These are phyloP conservation scores for Leonotis leonurus DNA, from an alignment of 257 asterid genomes.

Conservation along the genomic window DNA sequence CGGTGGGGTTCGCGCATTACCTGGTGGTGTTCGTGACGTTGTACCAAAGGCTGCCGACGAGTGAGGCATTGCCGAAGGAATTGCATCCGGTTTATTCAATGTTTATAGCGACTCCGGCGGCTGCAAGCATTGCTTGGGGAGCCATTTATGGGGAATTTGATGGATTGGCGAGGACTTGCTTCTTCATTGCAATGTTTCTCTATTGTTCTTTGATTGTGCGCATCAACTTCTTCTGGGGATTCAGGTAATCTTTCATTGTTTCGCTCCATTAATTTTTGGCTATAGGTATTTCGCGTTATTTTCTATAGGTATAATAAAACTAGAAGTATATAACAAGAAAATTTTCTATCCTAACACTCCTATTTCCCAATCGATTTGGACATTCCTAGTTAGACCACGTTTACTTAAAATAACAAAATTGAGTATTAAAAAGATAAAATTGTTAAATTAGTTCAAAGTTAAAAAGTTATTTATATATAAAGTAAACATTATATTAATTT, in stretches of 20 bases:
- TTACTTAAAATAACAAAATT: too few relatives aligned
- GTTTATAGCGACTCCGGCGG: slow-evolving; percentile 94
- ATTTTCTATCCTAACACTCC: too few relatives aligned
- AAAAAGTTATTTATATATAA: too few relatives aligned
- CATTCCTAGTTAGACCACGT: too few relatives aligned
- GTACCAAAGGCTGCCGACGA: slow-evolving; percentile 84
- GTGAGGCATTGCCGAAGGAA: slow-evolving; percentile 84
- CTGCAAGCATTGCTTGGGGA: slow-evolving; percentile 96
- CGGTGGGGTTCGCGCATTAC: slow-evolving; percentile 86
- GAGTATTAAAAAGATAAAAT: too few relatives aligned
- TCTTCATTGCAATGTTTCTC: slow-evolving; percentile 79
- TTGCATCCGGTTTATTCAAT: slow-evolving; percentile 87
- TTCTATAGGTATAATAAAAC: too few relatives aligned
- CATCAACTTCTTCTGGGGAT: slow-evolving; percentile 84
- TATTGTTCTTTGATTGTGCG: slow-evolving; percentile 68
- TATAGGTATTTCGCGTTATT: too few relatives aligned
- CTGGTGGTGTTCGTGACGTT: slow-evolving; percentile 84
- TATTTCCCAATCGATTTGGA: too few relatives aligned
- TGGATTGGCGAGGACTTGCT: slow-evolving; percentile 75
- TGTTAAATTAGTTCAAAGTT: too few relatives aligned
- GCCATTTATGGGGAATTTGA: slow-evolving; percentile 76
- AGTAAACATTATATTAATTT: too few relatives aligned
- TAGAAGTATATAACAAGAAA: too few relatives aligned
- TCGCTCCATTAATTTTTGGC: too few relatives aligned
- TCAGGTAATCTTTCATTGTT: slow-evolving; percentile 48